Base-by-base conservation (phyloP, 208 protist species). In the Porcisia deanei region DNA sequence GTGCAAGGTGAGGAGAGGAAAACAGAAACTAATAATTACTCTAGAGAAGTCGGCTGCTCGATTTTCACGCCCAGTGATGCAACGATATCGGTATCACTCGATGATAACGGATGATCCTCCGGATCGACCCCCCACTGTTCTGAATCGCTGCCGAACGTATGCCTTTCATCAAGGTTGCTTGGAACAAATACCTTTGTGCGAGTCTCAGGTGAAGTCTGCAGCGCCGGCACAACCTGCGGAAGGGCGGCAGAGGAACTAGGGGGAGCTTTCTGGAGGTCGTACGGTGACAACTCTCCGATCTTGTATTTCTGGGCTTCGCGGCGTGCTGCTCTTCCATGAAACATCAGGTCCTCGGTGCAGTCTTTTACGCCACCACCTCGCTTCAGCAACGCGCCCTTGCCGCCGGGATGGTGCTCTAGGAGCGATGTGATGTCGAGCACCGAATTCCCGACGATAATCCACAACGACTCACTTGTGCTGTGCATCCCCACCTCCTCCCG, bases 381-480 rank as follows among this genome's bases (percentile, higher is more conserved):
- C 47, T 80, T 88, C 39, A 94, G 76, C 34, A 96, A 75, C 45
- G 90, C 87, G n/a, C 71, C 68, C 37, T 83, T 71, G 0, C 92
- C 92, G 14, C 92, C 92, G 0, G 90, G 90, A 71, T 96, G 92
- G 0, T 78, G 65, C 22, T 79, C 82, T 10, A 94, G 57, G 49
- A 94, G 73, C 16, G 84, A 58, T 12, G 92, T 94, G 37, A 94
- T 79, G 80, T 96, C 90, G 73, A 90, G 93, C n/a, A 96, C 84
- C 9, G 86, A 91, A 55, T 85, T 81, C 34, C 79, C 88, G 1
- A 83, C 77, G 58, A 94, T 72, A 65, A 94, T 92, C 89, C 90
- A 96, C 30, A 91, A 71, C 6, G 88, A 92, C 14, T 68, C 75
- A 30, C 77, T 69, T 39, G 89, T 85, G 70, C 83, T 88, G 73